Evolutionary conservation across 257 asterid genomes (phyloP).

Genomic region (Dorcoceras hygrometricum): DNA sequence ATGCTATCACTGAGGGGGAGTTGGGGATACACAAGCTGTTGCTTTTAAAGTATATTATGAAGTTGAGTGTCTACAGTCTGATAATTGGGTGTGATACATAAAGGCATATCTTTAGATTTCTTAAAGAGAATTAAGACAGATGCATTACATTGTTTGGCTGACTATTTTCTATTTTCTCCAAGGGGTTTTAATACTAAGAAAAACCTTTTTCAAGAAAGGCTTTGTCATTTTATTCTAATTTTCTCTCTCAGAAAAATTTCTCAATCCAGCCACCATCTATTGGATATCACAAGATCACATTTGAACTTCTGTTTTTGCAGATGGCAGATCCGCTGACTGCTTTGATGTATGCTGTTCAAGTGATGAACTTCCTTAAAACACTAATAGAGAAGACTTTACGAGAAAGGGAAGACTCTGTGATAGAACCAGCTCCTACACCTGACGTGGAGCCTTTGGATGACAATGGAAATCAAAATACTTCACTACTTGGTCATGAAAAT

Average conservation of each 20-base stretch:
- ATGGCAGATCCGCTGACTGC: conserved; percentile 93
- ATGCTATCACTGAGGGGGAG: too few species aligned
- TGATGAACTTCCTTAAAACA: conserved; percentile 85
- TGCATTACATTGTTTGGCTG: neutral
- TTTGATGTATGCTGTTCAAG: conserved; percentile 90
- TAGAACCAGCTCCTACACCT: conserved; percentile 43
- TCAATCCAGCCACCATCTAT: neutral
- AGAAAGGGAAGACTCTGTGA: conserved; percentile 53
- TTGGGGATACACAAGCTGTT: too few species aligned
- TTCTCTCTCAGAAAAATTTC: neutral
- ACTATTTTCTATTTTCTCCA: neutral
- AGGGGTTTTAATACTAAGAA: neutral
- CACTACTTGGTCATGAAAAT: conserved; percentile 30
- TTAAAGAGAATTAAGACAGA: neutral
- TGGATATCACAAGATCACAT: neutral
- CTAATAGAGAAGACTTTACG: conserved; percentile 78
- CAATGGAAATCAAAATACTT: conserved; percentile 50
- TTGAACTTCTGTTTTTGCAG: conserved; percentile 31
- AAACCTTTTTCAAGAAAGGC: neutral
- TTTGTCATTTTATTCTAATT: too few species aligned
- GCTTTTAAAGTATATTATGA: too few species aligned
- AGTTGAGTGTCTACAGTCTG: too few species aligned
- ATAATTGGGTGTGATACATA: neutral
- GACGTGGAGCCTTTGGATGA: conserved; percentile 57
- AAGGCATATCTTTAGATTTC: neutral